A percentile compares a stretch with the other conserved stretches of the same genome.
Evolutionary conservation across 306 rosid species (phyloP).

Genomic region (Gastrolobium bilobum): DNA sequence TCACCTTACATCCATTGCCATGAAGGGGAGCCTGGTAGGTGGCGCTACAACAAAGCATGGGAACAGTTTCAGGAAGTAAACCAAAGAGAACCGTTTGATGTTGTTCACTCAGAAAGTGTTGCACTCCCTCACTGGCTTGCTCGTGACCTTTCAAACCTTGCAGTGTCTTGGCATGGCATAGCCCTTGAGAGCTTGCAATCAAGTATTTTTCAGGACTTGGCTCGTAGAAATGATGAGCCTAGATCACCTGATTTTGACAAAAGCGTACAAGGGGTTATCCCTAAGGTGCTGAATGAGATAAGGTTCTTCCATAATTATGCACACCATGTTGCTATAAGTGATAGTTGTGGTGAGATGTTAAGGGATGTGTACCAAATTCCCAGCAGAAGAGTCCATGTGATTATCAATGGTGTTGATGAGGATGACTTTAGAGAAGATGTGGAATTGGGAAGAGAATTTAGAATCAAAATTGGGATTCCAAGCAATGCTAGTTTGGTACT

Average conservation of each 20-base stretch:
- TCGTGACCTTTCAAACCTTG: slow-evolving; percentile 72
- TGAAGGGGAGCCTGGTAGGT: slow-evolving; percentile 85
- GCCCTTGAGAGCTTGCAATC: slow-evolving; percentile 95
- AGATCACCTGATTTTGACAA: slow-evolving; percentile 68
- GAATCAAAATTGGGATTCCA: slow-evolving; percentile 69
- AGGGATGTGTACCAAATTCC: slow-evolving; percentile 93
- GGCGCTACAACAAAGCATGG: slow-evolving; percentile 97
- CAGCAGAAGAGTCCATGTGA: slow-evolving; percentile 79
- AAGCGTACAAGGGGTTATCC: slow-evolving; percentile 77
- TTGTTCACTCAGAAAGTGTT: slow-evolving; percentile 94
- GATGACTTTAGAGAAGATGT: slow-evolving; percentile 65
- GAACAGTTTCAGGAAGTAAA: slow-evolving; percentile 78
- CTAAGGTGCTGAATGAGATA: slow-evolving; percentile 84
- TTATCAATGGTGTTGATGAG: slow-evolving; percentile 86
- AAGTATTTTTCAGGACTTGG: slow-evolving; percentile 78
- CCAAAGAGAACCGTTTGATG: slow-evolving; percentile 68
- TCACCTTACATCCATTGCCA: slow-evolving; percentile 80
- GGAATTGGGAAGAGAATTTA: slow-evolving; percentile 64
- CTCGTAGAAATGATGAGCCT: slow-evolving; percentile 65
- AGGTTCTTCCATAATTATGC: slow-evolving; percentile 84
- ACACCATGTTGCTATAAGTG: slow-evolving; percentile 91
- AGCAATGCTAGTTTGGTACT: slow-evolving; percentile 75
- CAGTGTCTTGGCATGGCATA: slow-evolving; percentile 97
- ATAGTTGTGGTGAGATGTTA: slow-evolving; percentile 93
- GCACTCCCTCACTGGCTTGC: slow-evolving; percentile 92